phyloP scores from a whole-genome alignment of 306 rosid species.

The Prosopis cineraria region DNA sequence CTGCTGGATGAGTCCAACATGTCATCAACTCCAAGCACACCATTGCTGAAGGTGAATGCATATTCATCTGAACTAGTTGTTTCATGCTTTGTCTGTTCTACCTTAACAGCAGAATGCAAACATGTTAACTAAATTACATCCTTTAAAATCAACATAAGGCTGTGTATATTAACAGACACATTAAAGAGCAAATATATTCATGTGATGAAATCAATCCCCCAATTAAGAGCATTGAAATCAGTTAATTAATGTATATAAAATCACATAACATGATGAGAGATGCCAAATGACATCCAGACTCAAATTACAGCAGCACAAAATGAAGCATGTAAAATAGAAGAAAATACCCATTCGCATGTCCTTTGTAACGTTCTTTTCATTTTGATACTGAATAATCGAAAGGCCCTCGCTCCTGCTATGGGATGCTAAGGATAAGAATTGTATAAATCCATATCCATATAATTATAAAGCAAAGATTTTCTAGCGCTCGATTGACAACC shows the following conservation, averaged over 20 bases:
- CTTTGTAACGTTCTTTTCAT: conserved; percentile 22
- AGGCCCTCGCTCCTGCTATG: conserved; percentile 37
- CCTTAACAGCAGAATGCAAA: conserved; percentile 46
- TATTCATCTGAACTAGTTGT: conserved; percentile 24
- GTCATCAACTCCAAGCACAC: conserved; percentile 37
- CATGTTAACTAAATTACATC: conserved; percentile 22
- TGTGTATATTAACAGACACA: not conserved
- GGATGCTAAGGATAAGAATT: not conserved
- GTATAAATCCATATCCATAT: not conserved
- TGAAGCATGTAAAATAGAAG: conserved; percentile 20
- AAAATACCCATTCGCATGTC: conserved; percentile 48
- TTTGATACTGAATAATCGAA: conserved; percentile 35
- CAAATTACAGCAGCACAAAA: not conserved
- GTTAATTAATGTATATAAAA: conserved; percentile 14
- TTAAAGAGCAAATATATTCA: not conserved
- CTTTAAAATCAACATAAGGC: not conserved
- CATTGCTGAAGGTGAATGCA: conserved; percentile 39
- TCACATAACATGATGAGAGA: not conserved
- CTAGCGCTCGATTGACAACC: conserved; percentile 17
- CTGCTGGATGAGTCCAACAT: conserved; percentile 44
- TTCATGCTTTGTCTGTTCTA: conserved; percentile 44
- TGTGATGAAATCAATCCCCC: conserved; percentile 22
- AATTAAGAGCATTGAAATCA: not conserved
- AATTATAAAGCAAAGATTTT: conserved; percentile 1
- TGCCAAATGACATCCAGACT: conserved; percentile 16